Conservation (phyloP, 2,329 filamentous ascomycete genomes). For the Colletotrichum caudatum region DNA sequence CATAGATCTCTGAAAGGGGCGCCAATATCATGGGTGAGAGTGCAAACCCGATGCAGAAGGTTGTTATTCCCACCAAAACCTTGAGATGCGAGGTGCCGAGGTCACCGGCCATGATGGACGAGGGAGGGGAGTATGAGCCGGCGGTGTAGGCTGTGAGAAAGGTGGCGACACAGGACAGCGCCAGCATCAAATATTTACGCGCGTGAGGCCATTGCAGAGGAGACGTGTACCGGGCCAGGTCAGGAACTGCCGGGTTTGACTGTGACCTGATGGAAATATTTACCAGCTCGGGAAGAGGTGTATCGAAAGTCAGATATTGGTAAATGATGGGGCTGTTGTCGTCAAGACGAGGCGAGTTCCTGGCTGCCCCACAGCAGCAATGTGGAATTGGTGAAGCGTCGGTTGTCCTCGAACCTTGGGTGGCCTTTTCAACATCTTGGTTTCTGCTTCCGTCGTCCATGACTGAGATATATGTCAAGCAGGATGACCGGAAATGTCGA, state of each 20-base stretch:
- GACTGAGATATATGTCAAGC: constrained; percentile 6
- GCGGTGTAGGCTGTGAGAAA: constrained; percentile 83
- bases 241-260: constrained; percentile 68
- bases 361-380: neutral
- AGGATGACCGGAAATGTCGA: constrained; percentile 10
- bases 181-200: constrained; percentile 78
- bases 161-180: constrained; percentile 81
- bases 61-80: constrained; percentile 80
- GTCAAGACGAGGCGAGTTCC: constrained; percentile 2
- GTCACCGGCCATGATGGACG: constrained; percentile 72
- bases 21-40: constrained; percentile 89
- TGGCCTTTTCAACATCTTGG: constrained; percentile 29
- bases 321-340: constrained; percentile 50
- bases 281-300: constrained; percentile 50
- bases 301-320: constrained; percentile 58
- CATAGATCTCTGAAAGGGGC: constrained; percentile 89
- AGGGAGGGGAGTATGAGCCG: constrained; percentile 81
- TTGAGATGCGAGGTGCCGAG: constrained; percentile 75
- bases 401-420: neutral
- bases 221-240: constrained; percentile 74
- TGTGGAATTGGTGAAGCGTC: neutral
- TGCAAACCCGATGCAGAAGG: constrained; percentile 84
- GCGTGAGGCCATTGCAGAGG: constrained; percentile 79
- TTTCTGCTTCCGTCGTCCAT: constrained; percentile 9
- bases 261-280: constrained; percentile 42